phyloP scores from a whole-genome alignment of 2,329 filamentous ascomycete genomes.

The Alternaria ethzedia region DNA sequence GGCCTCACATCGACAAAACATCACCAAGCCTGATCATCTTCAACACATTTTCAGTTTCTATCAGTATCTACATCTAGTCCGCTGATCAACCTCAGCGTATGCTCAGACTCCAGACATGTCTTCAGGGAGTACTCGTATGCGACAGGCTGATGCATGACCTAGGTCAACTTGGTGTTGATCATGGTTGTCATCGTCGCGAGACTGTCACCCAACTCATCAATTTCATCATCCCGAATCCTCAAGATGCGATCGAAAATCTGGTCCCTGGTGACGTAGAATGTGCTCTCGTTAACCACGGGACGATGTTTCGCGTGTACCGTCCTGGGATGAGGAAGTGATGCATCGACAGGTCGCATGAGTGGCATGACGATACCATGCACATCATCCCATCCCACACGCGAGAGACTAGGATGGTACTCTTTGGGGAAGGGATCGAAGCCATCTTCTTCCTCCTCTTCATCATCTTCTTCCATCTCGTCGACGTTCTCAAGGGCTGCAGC shows the following conservation, averaged over 20 bases:
- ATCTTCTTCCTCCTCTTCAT: not conserved
- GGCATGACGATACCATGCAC: too few relatives aligned
- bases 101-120: not conserved
- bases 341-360: too few relatives aligned
- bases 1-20: not conserved
- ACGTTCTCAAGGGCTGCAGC: not conserved
- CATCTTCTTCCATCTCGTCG: not conserved
- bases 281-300: too few relatives aligned
- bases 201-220: too few relatives aligned
- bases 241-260: too few relatives aligned
- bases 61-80: not conserved
- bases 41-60: not conserved
- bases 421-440: not conserved
- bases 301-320: too few relatives aligned
- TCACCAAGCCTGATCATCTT: not conserved
- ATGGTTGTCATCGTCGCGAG: too few relatives aligned
- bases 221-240: too few relatives aligned
- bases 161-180: not conserved
- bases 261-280: too few relatives aligned
- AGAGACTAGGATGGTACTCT: not conserved
- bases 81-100: not conserved
- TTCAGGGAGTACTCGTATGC: not conserved
- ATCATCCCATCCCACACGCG: too few relatives aligned
- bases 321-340: too few relatives aligned
- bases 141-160: not conserved